Evolutionary conservation across 441 rosid species (phyloP), one percentile per base, ranked within the genome.

Genomic region (Raphanus hybrid): DNA sequence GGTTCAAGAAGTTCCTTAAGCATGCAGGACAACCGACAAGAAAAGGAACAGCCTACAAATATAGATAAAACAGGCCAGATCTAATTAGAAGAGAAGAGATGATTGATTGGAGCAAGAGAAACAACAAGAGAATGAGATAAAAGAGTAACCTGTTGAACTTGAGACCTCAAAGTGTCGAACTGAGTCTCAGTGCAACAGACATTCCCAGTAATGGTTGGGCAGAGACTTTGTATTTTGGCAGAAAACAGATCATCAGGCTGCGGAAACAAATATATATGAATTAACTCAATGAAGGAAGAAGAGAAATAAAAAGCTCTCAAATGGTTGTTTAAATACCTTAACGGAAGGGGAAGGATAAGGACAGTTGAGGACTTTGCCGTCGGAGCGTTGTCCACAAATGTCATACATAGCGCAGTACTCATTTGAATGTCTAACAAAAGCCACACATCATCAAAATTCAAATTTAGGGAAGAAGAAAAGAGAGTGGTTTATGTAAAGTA

Each of bases 21-120:
- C 94, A 90, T 63, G 94, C 91, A 34, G 94, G 94, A 85, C 94
- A 90, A 69, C 94, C 94, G 52, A 88, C 92, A 45, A 90, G 91
- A 74, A 90, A 85, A 72, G 94, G 91, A 64, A 90, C 83, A 67
- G 92, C 94, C 94, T 90, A 82, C 10, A 4, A 63, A 75, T 23
- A 82, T 41, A 82, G 63, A 71, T 34, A 0, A 64, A 74, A 69
- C 54, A 11, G n/a, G 54, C 54, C 11, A n/a, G 7, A 67, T 70
- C 55, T 39, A 75, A 7, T 59, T 4, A 61, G 26, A 35, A 14
- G 69, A 63, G 69, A 69, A 63, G 59, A 76, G 65, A 55, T 55
- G 6, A 63, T 20, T n/a, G 18, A 20, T 20, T 23, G 26, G 4
- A 69, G 41, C 66, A 70, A 57, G 71, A 66, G 23, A 23, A 60